phyloP scores from a whole-genome alignment of 192 early-diverging fungal genomes.

The Cladochytrium replicatum region DNA sequence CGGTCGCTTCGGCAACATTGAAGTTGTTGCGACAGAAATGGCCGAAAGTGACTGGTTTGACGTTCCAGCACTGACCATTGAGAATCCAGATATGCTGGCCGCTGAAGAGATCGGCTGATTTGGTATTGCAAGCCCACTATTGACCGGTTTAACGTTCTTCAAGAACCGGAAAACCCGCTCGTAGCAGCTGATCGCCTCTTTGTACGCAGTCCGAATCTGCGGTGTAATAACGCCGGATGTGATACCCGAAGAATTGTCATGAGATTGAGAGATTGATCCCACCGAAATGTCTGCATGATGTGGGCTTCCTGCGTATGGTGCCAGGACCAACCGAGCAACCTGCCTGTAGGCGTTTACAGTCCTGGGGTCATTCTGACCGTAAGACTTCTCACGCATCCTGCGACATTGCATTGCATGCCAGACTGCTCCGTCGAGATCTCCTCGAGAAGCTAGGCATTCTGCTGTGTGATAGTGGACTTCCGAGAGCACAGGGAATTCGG shows the following conservation, averaged over 20 bases:
- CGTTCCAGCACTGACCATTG: too few species aligned
- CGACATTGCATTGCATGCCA: slow-evolving; percentile 25
- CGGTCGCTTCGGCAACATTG: too few species aligned
- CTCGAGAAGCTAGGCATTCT: slow-evolving; percentile 21
- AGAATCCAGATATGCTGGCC: too few species aligned
- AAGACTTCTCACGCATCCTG: slow-evolving; percentile 26
- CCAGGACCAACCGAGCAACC: slow-evolving; percentile 30
- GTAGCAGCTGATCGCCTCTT: slow-evolving; percentile 37
- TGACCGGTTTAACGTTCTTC: slow-evolving; percentile 3
- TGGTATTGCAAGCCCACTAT: too few species aligned
- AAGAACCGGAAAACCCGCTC: slow-evolving; percentile 42
- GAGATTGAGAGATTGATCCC: neutral
- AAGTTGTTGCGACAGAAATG: too few species aligned
- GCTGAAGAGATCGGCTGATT: too few species aligned
- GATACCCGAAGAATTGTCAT: too few species aligned
- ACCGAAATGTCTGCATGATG: too few species aligned
- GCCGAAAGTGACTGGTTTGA: too few species aligned
- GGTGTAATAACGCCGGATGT: slow-evolving; percentile 34
- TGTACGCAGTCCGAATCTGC: slow-evolving; percentile 24
- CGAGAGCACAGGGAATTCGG: slow-evolving; percentile 14
- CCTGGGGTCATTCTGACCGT: slow-evolving; percentile 31
- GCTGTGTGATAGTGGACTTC: slow-evolving; percentile 35
- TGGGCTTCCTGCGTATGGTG: slow-evolving; percentile 18
- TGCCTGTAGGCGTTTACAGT: slow-evolving; percentile 36
- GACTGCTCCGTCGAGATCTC: slow-evolving; percentile 34